These are phyloP conservation scores for Magnusiomyces fungicola DNA, from an alignment of 1,139 yeast genomes.

Conservation along the genomic window DNA sequence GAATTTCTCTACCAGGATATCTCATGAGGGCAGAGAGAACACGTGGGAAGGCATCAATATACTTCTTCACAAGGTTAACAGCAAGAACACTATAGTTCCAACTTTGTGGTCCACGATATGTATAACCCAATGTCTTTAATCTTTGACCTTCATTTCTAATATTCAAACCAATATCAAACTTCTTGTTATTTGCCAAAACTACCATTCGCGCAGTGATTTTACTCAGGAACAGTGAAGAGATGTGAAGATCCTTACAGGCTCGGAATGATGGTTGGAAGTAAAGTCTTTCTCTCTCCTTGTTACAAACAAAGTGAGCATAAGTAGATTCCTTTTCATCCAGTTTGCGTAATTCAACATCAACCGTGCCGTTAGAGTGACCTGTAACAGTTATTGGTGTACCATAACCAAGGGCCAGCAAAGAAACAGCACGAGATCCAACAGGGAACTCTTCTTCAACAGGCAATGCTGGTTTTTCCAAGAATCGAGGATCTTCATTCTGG, in stretches of 20 bases:
- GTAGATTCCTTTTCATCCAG: constrained; percentile 26
- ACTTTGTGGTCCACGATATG: constrained; percentile 55
- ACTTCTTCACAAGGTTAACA: constrained; percentile 54
- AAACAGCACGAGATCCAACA: constrained; percentile 60
- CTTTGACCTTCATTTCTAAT: constrained; percentile 75
- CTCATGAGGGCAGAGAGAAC: constrained; percentile 43
- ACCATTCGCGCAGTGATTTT: constrained; percentile 68
- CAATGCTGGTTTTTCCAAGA: constrained; percentile 60
- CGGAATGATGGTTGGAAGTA: constrained; percentile 62
- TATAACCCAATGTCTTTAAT: constrained; percentile 81
- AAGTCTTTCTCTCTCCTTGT: constrained; percentile 48
- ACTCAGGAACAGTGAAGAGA: constrained; percentile 63
- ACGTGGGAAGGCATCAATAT: constrained; percentile 52
- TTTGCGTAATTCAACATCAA: constrained; percentile 28
- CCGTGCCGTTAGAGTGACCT: constrained; percentile 40
- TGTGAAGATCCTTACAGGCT: constrained; percentile 49
- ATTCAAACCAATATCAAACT: constrained; percentile 74
- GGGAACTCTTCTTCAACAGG: constrained; percentile 85
- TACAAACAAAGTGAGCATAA: constrained; percentile 32
- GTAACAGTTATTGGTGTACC: constrained; percentile 76
- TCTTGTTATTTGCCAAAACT: constrained; percentile 49
- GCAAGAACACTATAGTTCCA: constrained; percentile 88
- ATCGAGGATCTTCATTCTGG: constrained; percentile 65
- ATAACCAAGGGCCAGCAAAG: constrained; percentile 80
- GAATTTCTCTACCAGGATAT: constrained; percentile 33